A percentile compares a stretch with the other conserved stretches of the same genome.
Conservation (phyloP, 2,329 filamentous ascomycete genomes). For the Neofusicoccum parvum region DNA sequence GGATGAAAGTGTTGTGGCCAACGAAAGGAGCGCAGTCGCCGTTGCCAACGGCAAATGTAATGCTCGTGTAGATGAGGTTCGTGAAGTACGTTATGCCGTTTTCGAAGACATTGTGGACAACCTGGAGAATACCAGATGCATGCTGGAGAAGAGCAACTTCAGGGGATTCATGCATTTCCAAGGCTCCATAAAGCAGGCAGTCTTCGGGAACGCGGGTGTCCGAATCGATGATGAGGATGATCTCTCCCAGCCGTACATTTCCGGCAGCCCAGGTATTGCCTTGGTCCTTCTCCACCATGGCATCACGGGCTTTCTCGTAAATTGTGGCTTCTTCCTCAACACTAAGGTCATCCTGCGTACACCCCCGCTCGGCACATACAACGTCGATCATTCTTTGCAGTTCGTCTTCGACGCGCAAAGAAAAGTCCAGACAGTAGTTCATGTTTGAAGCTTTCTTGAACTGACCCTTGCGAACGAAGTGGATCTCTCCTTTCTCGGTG, state of each 20-base stretch:
- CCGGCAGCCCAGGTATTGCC: conserved; percentile 73
- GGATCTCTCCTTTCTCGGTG: conserved; percentile 48
- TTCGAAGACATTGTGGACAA: conserved; percentile 24
- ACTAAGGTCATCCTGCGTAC: conserved; percentile 28
- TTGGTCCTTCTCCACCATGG: conserved; percentile 43
- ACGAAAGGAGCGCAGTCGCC: conserved; percentile 27
- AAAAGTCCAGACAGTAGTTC: conserved; percentile 68
- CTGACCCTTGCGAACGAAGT: conserved; percentile 61
- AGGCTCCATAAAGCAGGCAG: conserved; percentile 24
- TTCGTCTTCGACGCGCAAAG: conserved; percentile 65
- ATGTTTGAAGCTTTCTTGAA: conserved; percentile 68
- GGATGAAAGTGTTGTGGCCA: conserved; percentile 25
- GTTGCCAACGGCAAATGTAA: conserved; percentile 25
- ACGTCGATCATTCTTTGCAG: not conserved
- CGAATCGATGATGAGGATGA: conserved; percentile 59
- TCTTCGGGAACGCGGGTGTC: conserved; percentile 25
- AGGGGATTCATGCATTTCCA: conserved; percentile 23
- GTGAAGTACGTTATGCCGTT: conserved; percentile 27
- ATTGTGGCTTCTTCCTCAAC: conserved; percentile 22
- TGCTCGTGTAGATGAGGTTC: conserved; percentile 25
- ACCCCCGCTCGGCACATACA: conserved; percentile 18
- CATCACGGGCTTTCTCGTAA: conserved; percentile 15
- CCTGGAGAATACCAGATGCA: conserved; percentile 24
- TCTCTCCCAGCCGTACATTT: conserved; percentile 74
- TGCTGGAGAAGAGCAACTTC: conserved; percentile 26